A percentile compares a stretch with the other conserved stretches of the same genome.
Conservation (phyloP, 2,329 filamentous ascomycete genomes). For the Pochonia chlamydosporia region DNA sequence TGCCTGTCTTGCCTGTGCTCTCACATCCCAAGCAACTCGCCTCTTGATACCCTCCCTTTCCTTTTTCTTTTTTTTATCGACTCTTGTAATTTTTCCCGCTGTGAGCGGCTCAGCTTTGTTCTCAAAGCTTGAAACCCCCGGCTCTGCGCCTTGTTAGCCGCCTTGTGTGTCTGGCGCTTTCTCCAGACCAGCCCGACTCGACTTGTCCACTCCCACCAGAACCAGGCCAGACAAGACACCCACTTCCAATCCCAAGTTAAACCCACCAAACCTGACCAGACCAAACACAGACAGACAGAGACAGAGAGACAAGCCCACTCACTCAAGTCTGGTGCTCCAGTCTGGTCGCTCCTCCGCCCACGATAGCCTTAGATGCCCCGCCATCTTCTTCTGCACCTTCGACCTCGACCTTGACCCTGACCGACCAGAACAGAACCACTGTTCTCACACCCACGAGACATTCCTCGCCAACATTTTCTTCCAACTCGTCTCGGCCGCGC, state of each 20-base stretch:
- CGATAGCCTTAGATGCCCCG: conserved; percentile 7
- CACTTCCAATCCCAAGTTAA: no score
- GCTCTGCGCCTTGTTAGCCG: neutral
- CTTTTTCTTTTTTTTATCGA: neutral
- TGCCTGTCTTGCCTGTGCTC: neutral
- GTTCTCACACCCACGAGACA: neutral
- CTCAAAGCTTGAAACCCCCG: neutral
- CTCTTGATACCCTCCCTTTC: conserved; percentile 1
- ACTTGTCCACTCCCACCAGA: neutral
- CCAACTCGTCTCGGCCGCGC: neutral
- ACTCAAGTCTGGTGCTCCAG: no score
- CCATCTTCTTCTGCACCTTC: conserved; percentile 4
- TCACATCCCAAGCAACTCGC: neutral
- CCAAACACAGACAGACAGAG: no score
- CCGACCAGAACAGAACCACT: conserved; percentile 4
- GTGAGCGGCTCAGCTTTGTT: neutral
- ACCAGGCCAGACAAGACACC: no score
- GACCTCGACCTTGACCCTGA: no score
- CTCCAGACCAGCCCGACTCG: neutral
- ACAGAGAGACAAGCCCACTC: no score
- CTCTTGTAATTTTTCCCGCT: no score
- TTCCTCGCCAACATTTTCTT: conserved; percentile 1
- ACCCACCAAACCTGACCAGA: no score
- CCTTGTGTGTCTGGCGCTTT: neutral
- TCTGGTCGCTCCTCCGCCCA: no score